phyloP scores from a whole-genome alignment of 2,329 filamentous ascomycete species.

The Raffaelea albimanens region DNA sequence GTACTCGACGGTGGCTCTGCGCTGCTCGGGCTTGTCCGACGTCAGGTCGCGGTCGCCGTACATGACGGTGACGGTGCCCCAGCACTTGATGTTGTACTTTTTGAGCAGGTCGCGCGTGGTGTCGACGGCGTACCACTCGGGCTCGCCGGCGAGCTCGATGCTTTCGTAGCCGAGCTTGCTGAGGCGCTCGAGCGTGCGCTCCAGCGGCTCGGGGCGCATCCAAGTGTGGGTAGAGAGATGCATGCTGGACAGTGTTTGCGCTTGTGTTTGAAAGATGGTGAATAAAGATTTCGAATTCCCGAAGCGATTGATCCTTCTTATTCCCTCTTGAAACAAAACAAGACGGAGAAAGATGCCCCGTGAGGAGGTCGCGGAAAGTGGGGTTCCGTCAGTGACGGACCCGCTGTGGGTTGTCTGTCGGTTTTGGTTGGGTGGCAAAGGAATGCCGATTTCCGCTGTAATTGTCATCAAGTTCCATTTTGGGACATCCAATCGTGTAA shows the following conservation, averaged over 20 bases:
- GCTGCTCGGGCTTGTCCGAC: background rate
- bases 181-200: background rate
- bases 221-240: background rate
- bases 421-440: no score
- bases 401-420: no score
- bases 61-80: background rate
- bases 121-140: background rate
- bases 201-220: background rate
- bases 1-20: background rate
- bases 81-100: constrained; percentile 1
- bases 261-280: no score
- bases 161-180: background rate
- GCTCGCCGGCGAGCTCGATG: constrained; percentile 1
- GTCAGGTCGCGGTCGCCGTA: background rate
- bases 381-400: no score
- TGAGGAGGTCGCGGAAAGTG: no score
- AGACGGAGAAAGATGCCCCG: no score
- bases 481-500: no score
- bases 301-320: no score
- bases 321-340: no score
- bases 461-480: no score
- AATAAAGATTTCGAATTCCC: no score
- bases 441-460: no score
- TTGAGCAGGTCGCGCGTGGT: background rate
- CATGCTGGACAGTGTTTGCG: background rate